Base-by-base conservation (phyloP, 441 rosid species). In the Gossypium schwendimanii region DNA sequence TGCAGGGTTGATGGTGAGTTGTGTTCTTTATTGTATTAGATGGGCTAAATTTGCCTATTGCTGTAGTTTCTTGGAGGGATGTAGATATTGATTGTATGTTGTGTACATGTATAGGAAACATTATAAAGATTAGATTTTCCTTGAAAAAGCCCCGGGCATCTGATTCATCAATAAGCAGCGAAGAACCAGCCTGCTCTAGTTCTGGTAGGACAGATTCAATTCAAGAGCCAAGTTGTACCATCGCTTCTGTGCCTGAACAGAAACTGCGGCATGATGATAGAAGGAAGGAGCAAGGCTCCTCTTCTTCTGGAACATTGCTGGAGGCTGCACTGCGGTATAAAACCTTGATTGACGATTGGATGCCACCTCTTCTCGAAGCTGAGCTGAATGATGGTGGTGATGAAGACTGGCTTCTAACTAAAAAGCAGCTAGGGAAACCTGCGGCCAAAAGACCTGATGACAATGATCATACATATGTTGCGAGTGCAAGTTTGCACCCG, bases 111-210 rank as follows among this genome's bases (percentile, higher is more conserved):
- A 60, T 69, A 76, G 97, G 89, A 0, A 91, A 84, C 33, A 60
- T 83, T 26, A 68, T 89, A 50, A 76, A 87, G 4, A 85, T 93
- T 71, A 73, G 83, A 2, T 69, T 91, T 23, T 75, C 87, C 1
- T 58, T 81, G 24, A 81, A 75, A 41, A 88, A 75, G 80, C 83
- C 58, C 0, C 66, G 62, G 3, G 69, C 61, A 63, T 47, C 62
- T 4, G 44, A 78, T 4, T 26, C 55, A 33, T 58, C 55, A 0
- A 28, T 71, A 1, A 20, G 1, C 0, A 20, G 1, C 0, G 39
- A 53, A 6, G 71, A 74, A 33, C 72, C 11, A 0, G 3, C 54
- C 0, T 24, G 63, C 63, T 53, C 63, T 70, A 72, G 80, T 24
- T 73, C 74, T 61, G 73, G 70, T 45, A 61, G 21, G 76, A 55